Evolutionary conservation across 805 yeast species (phyloP).

Genomic region (Saturnispora mendoncae): DNA sequence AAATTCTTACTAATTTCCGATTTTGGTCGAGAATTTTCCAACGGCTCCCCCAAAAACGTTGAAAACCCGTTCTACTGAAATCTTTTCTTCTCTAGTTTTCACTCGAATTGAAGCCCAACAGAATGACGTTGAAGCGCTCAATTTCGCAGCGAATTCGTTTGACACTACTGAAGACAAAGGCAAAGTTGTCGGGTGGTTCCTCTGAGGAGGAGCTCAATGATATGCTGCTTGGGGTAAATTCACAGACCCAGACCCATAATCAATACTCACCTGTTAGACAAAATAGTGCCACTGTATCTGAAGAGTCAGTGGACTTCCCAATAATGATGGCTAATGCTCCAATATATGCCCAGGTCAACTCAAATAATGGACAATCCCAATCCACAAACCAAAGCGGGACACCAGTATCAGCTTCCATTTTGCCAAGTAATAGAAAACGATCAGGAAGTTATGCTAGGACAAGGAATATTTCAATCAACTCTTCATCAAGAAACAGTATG

Average conservation of each 20-base stretch:
- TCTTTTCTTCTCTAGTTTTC: background rate
- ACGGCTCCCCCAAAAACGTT: conserved; percentile 1
- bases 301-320: conserved; percentile 5
- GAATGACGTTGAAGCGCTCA: conserved; percentile 16
- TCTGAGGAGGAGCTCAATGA: background rate
- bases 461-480: conserved; percentile 5
- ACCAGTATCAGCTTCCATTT: background rate
- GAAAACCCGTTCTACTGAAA: background rate
- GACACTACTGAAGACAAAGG: conserved; percentile 15
- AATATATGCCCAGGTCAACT: conserved; percentile 1
- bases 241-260: background rate
- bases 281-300: background rate
- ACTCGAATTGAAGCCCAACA: background rate
- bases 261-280: background rate
- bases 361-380: background rate
- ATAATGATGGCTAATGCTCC: conserved; percentile 6
- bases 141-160: conserved; percentile 14
- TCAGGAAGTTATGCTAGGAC: conserved; percentile 6
- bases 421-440: conserved; percentile 2
- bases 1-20: no score
- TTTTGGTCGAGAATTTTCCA: no score
- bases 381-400: background rate
- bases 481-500: background rate
- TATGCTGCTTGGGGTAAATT: background rate
- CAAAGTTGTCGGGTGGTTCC: conserved; percentile 5